Evolutionary conservation across 2,329 filamentous ascomycete species (phyloP).

Genomic region (Colletotrichum viniferum): DNA sequence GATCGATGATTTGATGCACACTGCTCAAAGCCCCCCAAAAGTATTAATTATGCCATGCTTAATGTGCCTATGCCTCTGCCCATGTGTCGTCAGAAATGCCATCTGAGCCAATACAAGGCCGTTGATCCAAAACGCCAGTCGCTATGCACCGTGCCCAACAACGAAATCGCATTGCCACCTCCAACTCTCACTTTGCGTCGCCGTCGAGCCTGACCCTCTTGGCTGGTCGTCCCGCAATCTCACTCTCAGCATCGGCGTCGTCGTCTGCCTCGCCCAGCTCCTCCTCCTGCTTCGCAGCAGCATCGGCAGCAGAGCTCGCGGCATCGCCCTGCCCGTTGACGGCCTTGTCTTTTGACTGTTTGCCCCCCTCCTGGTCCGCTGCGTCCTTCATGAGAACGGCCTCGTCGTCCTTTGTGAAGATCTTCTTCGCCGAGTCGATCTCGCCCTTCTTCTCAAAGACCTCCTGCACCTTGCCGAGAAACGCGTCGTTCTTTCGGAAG

Average conservation of each 20-base stretch:
- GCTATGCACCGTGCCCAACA: slow-evolving; percentile 7
- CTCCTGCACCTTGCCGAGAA: slow-evolving; percentile 88
- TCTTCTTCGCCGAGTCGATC: slow-evolving; percentile 82
- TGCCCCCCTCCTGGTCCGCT: slow-evolving; percentile 44
- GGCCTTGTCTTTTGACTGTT: slow-evolving; percentile 35
- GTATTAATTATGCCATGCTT: background rate
- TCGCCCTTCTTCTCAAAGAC: slow-evolving; percentile 87
- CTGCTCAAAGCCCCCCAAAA: too few species aligned
- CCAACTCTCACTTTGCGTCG: background rate
- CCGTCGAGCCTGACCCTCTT: slow-evolving; percentile 12
- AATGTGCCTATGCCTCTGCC: background rate
- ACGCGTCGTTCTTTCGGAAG: slow-evolving; percentile 81
- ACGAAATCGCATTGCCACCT: background rate
- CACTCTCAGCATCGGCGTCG: slow-evolving; percentile 41
- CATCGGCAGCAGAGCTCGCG: slow-evolving; percentile 30
- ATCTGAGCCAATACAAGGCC: background rate
- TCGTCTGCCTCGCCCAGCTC: slow-evolving; percentile 58
- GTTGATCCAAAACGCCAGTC: slow-evolving; percentile 4
- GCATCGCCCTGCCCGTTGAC: slow-evolving; percentile 24
- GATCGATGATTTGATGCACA: background rate
- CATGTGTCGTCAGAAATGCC: background rate
- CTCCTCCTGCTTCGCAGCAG: slow-evolving; percentile 46
- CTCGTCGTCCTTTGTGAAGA: slow-evolving; percentile 72
- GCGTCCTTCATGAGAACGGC: slow-evolving; percentile 61
- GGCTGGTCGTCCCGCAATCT: slow-evolving; percentile 24